Conservation (phyloP, 805 yeast genomes). For the Diddensiella caesifluorescens region DNA sequence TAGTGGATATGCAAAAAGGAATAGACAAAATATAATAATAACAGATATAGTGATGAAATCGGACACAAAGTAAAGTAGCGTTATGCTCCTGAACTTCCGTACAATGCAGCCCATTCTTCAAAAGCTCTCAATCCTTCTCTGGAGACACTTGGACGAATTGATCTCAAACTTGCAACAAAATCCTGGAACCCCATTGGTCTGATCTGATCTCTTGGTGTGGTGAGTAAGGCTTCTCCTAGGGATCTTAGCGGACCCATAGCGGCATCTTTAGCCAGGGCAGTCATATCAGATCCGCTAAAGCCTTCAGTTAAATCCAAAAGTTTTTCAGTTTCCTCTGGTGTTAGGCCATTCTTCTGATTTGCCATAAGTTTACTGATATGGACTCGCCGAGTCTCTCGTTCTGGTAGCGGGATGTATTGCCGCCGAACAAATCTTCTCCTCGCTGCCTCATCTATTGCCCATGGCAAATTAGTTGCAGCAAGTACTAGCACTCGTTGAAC, state of each 20-base stretch:
- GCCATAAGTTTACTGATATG: slow-evolving; percentile 65
- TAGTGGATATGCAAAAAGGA: too few species aligned
- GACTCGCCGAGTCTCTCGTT: slow-evolving; percentile 66
- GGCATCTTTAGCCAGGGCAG: slow-evolving; percentile 91
- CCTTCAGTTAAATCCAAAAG: slow-evolving; percentile 68
- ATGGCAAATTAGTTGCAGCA: slow-evolving; percentile 94
- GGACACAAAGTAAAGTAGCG: too few species aligned
- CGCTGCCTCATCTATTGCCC: slow-evolving; percentile 98
- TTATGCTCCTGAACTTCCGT: slow-evolving; percentile 83
- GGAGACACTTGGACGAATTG: slow-evolving; percentile 85
- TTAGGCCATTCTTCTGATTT: slow-evolving; percentile 66
- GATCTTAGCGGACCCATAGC: slow-evolving; percentile 97
- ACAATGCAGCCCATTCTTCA: slow-evolving; percentile 83
- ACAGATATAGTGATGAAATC: background rate
- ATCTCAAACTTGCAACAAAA: slow-evolving; percentile 67
- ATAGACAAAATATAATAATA: background rate
- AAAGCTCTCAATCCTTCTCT: slow-evolving; percentile 70
- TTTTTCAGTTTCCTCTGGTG: slow-evolving; percentile 54
- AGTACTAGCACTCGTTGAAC: slow-evolving; percentile 73
- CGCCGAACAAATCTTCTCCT: slow-evolving; percentile 86
- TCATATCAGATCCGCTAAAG: slow-evolving; percentile 89
- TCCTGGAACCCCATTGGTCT: slow-evolving; percentile 70
- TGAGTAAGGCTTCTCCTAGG: slow-evolving; percentile 75
- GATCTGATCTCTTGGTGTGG: slow-evolving; percentile 64
- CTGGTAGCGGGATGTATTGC: slow-evolving; percentile 92